These are phyloP conservation scores for Komagataella pastoris DNA, from an alignment of 805 yeast genomes.

Conservation along the genomic window DNA sequence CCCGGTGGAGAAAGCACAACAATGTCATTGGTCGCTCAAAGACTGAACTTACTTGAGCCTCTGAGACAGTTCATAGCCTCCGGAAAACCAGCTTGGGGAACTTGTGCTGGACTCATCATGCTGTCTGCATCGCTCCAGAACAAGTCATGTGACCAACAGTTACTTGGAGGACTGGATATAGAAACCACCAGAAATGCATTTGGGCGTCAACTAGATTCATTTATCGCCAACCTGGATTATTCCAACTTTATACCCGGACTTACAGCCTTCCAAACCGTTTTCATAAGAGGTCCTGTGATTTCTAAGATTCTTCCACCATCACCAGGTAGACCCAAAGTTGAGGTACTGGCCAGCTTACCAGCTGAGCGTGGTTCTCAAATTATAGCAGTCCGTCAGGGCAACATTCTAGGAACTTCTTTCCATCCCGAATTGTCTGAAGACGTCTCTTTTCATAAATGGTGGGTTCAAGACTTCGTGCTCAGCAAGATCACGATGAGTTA, in stretches of 20 bases:
- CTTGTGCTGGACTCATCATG: slow-evolving; percentile 74
- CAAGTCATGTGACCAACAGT: slow-evolving; percentile 38
- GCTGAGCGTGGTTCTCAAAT: slow-evolving; percentile 23
- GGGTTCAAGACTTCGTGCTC: slow-evolving; percentile 42
- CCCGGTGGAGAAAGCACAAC: slow-evolving; percentile 59
- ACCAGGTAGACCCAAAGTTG: slow-evolving; percentile 15
- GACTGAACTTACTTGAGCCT: slow-evolving; percentile 44
- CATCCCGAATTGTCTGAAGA: slow-evolving; percentile 66
- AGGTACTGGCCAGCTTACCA: slow-evolving; percentile 26
- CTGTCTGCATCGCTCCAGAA: slow-evolving; percentile 39
- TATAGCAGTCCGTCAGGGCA: slow-evolving; percentile 65
- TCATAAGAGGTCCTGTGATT: slow-evolving; percentile 71
- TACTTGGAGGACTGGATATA: slow-evolving; percentile 54
- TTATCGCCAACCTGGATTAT: slow-evolving; percentile 31
- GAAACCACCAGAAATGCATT: slow-evolving; percentile 61
- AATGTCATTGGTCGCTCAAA: slow-evolving; percentile 58
- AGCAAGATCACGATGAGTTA: not conserved
- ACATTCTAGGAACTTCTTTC: slow-evolving; percentile 59
- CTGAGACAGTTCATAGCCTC: slow-evolving; percentile 35
- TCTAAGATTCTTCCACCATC: slow-evolving; percentile 2
- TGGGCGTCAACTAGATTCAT: slow-evolving; percentile 66
- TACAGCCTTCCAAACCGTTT: slow-evolving; percentile 31
- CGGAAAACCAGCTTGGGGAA: slow-evolving; percentile 63
- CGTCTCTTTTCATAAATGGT: slow-evolving; percentile 57
- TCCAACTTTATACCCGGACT: slow-evolving; percentile 14